Evolutionary conservation across 164 flowering plant genomes (phyloP), one percentile per base, ranked within the genome.

Genomic region (Cinnamomum chago): DNA sequence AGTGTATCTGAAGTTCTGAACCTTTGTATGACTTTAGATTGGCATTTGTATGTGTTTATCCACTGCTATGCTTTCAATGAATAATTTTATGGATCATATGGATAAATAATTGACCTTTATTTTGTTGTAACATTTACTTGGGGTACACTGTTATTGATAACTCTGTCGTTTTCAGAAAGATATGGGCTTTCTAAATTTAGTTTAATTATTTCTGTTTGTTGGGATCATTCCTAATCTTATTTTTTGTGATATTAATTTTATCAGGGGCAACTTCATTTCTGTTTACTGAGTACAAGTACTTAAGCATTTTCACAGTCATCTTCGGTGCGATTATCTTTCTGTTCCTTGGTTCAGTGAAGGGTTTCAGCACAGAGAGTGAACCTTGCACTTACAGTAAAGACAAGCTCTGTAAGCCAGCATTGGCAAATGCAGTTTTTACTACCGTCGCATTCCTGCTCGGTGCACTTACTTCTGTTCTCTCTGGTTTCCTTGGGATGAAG

Each of bases 261-360:
- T 35, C 64, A 77, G 79, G 79, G 25, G 79, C 79, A 67, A 77
- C 79, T 47, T 77, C 79, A 24, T 77, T 77, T 30, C 75, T 77
- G 11, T 72, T 77, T 47, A 77, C 79, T 22, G 72, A 77, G 28
- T 77, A 77, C 55, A 55, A 72, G 64, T 77, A 77, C 50, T 58
- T 76, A 3, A 71, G 75, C 55, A n/a, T 76, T 35, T 76, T 76
- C 24, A 72, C 58, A 72, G 75, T 58, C 20, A 52, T 25, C 23
- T 77, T 77, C 68, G 76, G 47, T 25, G 75, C 62, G 17, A 33
- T 72, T n/a, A 76, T 76, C 27, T 76, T 76, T 30, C 58, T 76
- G 20, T 76, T 76, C 72, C 79, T 76, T 15, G 79, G 79, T 27
- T 76, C 79, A 1, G 79, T 76, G 2, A 60, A 72, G 71, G 75